These are phyloP conservation scores for Capronia epimyces DNA, from an alignment of 2,329 filamentous ascomycete species.

Conservation along the genomic window DNA sequence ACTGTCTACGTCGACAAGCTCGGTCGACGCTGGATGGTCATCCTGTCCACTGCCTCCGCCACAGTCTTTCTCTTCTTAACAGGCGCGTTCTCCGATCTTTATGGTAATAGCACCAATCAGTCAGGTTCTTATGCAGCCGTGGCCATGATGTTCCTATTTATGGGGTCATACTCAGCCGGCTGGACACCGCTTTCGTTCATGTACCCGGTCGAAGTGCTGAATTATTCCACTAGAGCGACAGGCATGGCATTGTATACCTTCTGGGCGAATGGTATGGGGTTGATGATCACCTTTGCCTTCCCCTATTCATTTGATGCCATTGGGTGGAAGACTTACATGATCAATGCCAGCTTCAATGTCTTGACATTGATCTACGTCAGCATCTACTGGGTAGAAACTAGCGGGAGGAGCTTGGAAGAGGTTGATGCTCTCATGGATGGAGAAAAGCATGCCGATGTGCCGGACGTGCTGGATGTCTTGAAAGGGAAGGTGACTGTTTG, in stretches of 20 bases:
- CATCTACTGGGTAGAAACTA: constrained; percentile 25
- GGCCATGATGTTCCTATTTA: constrained; percentile 35
- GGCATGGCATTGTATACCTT: constrained; percentile 40
- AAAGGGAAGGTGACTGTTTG: neutral
- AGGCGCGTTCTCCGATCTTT: constrained; percentile 46
- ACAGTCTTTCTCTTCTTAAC: constrained; percentile 48
- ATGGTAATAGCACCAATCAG: constrained; percentile 35
- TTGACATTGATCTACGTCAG: constrained; percentile 25
- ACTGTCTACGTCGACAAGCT: constrained; percentile 41
- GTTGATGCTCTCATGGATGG: constrained; percentile 29
- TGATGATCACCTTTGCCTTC: constrained; percentile 40
- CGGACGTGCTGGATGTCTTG: constrained; percentile 7
- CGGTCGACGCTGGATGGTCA: constrained; percentile 41
- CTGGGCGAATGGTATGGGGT: constrained; percentile 30
- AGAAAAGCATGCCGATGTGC: constrained; percentile 15
- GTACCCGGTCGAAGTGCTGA: constrained; percentile 48
- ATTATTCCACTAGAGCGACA: constrained; percentile 47
- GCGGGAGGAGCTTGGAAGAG: constrained; percentile 29
- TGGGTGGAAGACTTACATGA: constrained; percentile 47
- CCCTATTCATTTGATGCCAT: constrained; percentile 42
- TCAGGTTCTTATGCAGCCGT: constrained; percentile 41
- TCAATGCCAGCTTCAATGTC: constrained; percentile 45
- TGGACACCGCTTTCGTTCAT: constrained; percentile 48
- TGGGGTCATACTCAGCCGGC: constrained; percentile 38
- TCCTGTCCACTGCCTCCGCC: constrained; percentile 35